A percentile compares a stretch with the other conserved stretches of the same genome.
These are phyloP conservation scores for Kodamaea sp. DNA, from an alignment of 1,139 yeast genomes.

Conservation along the genomic window DNA sequence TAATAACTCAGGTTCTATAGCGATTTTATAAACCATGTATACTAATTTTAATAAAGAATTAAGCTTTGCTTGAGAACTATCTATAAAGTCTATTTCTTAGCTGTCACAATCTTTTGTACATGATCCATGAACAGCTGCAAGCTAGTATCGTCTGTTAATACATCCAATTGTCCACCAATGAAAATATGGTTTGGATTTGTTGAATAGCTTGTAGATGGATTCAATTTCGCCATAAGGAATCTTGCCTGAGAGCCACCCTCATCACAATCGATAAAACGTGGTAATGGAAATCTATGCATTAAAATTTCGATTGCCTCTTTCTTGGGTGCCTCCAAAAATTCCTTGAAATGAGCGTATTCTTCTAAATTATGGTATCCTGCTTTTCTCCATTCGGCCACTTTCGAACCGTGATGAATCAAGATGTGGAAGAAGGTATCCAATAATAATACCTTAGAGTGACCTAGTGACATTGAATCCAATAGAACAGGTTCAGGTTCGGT, in stretches of 20 bases:
- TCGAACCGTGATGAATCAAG: conserved; percentile 67
- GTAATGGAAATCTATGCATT: conserved; percentile 70
- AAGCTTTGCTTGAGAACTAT: neutral
- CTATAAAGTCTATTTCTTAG: conserved; percentile 20
- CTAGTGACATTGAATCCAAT: conserved; percentile 67
- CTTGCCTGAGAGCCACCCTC: conserved; percentile 81
- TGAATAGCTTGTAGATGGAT: conserved; percentile 68
- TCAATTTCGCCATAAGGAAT: conserved; percentile 70
- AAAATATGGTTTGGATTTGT: conserved; percentile 37
- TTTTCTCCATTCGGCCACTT: conserved; percentile 69
- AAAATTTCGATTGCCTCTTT: conserved; percentile 67
- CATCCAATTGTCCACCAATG: conserved; percentile 30
- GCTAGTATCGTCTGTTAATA: conserved; percentile 71
- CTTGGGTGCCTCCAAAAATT: conserved; percentile 64
- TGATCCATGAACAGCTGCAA: conserved; percentile 69
- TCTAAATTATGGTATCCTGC: conserved; percentile 66
- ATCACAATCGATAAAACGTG: conserved; percentile 71
- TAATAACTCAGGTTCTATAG: no score
- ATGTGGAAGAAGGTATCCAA: conserved; percentile 78
- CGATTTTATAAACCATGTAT: no score
- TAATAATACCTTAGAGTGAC: conserved; percentile 58
- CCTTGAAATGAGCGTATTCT: conserved; percentile 62
- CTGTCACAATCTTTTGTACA: conserved; percentile 42
- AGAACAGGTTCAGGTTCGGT: conserved; percentile 59
- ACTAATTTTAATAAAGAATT: no score